Conservation (phyloP, 257 asterid species). For the Salvia splendens region DNA sequence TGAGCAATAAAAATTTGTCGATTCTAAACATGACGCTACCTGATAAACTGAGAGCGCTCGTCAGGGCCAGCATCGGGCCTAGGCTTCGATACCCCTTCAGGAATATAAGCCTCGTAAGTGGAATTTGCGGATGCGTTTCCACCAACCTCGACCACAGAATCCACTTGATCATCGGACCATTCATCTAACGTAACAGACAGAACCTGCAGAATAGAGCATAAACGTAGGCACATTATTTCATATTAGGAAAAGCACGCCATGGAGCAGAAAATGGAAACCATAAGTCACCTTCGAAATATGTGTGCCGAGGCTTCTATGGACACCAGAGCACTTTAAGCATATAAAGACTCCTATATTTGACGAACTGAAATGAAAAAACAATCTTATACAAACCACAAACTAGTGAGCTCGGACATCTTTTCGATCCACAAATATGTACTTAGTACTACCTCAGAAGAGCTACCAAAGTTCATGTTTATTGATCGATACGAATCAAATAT, state of each 20-base stretch:
- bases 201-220: conserved; percentile 53
- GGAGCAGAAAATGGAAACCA: conserved; percentile 6
- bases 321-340: conserved; percentile 97
- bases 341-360: conserved; percentile 94
- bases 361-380: conserved; percentile 51
- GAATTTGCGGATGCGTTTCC: conserved; percentile 97
- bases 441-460: too few relatives aligned
- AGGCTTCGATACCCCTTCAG: conserved; percentile 83
- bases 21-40: conserved; percentile 42
- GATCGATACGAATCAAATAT: too few relatives aligned
- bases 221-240: background rate
- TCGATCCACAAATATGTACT: conserved; percentile 1
- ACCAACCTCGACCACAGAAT: conserved; percentile 90
- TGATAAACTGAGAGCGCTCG: conserved; percentile 75
- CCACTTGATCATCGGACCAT: conserved; percentile 92
- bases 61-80: conserved; percentile 77
- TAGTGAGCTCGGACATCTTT: conserved; percentile 1
- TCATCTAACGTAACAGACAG: conserved; percentile 96
- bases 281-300: conserved; percentile 81
- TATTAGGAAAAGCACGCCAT: conserved; percentile 6
- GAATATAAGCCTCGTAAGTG: conserved; percentile 92
- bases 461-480: background rate
- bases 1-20: background rate
- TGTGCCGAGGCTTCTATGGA: conserved; percentile 95
- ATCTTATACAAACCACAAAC: conserved; percentile 9